Conservation (phyloP, 306 rosid species). For the Echinosophora koreensis region DNA sequence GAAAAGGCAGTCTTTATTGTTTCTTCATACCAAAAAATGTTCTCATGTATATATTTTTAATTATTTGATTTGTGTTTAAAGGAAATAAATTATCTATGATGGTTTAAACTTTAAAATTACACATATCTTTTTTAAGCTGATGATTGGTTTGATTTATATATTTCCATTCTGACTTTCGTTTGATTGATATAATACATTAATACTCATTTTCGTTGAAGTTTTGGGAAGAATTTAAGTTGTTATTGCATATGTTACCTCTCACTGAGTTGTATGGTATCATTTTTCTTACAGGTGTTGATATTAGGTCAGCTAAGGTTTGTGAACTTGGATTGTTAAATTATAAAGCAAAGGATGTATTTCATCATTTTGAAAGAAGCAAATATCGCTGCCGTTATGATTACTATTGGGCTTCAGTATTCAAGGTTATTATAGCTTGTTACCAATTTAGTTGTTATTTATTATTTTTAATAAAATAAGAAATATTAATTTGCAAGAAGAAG, state of each 20-base stretch:
- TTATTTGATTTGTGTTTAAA: background rate
- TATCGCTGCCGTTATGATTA: conserved; percentile 89
- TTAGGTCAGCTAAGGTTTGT: conserved; percentile 91
- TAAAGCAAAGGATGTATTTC: conserved; percentile 78
- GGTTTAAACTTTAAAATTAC: conserved; percentile 13
- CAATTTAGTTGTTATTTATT: conserved; percentile 34
- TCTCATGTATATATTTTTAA: background rate
- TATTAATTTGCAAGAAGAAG: conserved; percentile 15
- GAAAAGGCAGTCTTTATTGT: background rate
- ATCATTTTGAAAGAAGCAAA: conserved; percentile 76
- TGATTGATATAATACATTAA: conserved; percentile 30
- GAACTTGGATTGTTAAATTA: conserved; percentile 84
- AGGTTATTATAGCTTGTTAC: conserved; percentile 57
- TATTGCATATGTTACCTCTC: background rate
- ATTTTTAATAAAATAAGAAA: conserved; percentile 7
- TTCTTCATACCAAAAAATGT: conserved; percentile 18
- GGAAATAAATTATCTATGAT: background rate
- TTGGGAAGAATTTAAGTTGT: background rate
- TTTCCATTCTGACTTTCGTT: conserved; percentile 20
- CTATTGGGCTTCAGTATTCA: conserved; percentile 93
- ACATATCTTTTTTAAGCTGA: conserved; percentile 10
- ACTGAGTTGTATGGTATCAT: conserved; percentile 28
- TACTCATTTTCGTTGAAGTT: conserved; percentile 2
- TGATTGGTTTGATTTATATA: conserved; percentile 35
- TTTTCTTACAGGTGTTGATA: conserved; percentile 85